Conservation (phyloP, 2,329 filamentous ascomycete species). For the Corinectria fuckeliana region DNA sequence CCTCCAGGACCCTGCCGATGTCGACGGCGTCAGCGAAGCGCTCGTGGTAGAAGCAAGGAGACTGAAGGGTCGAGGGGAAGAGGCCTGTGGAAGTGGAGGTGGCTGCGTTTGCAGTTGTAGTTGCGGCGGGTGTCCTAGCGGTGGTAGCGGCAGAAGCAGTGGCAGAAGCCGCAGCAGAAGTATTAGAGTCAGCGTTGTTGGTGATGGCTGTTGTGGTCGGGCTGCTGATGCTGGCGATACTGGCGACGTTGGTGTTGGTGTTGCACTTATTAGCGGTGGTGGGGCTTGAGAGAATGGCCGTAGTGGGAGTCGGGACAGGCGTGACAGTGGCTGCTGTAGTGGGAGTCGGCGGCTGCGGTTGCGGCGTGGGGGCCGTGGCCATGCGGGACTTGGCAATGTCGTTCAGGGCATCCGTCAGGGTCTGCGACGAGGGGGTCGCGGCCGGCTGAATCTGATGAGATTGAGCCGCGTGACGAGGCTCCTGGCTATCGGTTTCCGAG, state of each 20-base stretch:
- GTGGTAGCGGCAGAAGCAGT: neutral
- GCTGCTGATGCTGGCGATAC: no score
- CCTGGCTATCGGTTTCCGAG: neutral
- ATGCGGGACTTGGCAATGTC: slow-evolving; percentile 55
- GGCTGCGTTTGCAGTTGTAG: no score
- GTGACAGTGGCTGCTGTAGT: slow-evolving; percentile 14
- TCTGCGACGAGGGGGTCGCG: slow-evolving; percentile 60
- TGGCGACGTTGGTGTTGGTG: slow-evolving; percentile 2
- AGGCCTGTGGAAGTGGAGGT: slow-evolving; percentile 24
- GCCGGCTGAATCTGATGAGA: neutral
- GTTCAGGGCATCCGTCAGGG: slow-evolving; percentile 67
- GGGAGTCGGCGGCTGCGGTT: neutral
- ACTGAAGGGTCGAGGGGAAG: slow-evolving; percentile 67
- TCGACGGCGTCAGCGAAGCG: slow-evolving; percentile 96
- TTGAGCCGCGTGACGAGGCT: neutral
- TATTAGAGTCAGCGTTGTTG: neutral
- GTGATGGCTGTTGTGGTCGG: slow-evolving; percentile 11
- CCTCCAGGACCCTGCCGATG: slow-evolving; percentile 91
- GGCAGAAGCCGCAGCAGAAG: neutral
- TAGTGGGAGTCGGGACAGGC: slow-evolving; percentile 28
- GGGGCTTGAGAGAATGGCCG: slow-evolving; percentile 19
- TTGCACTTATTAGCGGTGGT: slow-evolving; percentile 25
- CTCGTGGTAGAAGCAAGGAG: slow-evolving; percentile 97
- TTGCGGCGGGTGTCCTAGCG: no score
- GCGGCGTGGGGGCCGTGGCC: slow-evolving; percentile 34